Base-by-base conservation (phyloP, 2,329 filamentous ascomycete species). In the Sclerotinia sclerotiorum region DNA sequence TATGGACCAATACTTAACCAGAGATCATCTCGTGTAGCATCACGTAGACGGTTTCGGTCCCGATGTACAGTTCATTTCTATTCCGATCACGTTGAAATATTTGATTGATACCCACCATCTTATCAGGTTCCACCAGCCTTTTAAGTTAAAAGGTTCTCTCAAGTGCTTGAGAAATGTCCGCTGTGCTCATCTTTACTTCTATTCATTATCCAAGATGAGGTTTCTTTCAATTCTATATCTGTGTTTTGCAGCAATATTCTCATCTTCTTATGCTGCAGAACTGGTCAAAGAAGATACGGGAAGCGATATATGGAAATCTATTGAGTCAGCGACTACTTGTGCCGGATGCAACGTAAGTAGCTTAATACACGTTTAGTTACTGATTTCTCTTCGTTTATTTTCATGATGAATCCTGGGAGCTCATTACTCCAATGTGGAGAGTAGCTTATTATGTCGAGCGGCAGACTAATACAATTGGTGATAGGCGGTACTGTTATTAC, bases 401-500 rank as follows among this genome's bases (percentile, higher is more conserved):
- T 10, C 17, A 35, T 39, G 19, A n/a, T 4, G 15, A 2, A n/a
- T 21, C 3, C 27, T 17, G 21, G 54, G 19, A 15, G 10, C 11
- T 32, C 21, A 54, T n/a, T 58, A 2, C 10, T 49, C 15, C 21
- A 15, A 27, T 24, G 19, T 24, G 19, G 27, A 19, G 7, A 1
- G 21, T 21, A 10, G 44, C n/a, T 58, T 15, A 51, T 64, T 29
- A 27, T 52, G 17, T 6, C 35, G n/a, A 27, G 8, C 17, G 10
- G 17, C 49, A 19, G 17, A 42, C 67, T 65, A 55, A 68, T 35
- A 21, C 13, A 24, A 6, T 27, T 55, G 10, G 13, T 35, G n/a
- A 44, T 7, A 73, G 73, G 69, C 73, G 24, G 71, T 82, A 21
- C 73, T 83, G 3, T 70, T 76, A 17, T 72, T 79, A 11, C 79